Conservation (phyloP, 2,329 filamentous ascomycete species). For the Lachnellula willkommii region DNA sequence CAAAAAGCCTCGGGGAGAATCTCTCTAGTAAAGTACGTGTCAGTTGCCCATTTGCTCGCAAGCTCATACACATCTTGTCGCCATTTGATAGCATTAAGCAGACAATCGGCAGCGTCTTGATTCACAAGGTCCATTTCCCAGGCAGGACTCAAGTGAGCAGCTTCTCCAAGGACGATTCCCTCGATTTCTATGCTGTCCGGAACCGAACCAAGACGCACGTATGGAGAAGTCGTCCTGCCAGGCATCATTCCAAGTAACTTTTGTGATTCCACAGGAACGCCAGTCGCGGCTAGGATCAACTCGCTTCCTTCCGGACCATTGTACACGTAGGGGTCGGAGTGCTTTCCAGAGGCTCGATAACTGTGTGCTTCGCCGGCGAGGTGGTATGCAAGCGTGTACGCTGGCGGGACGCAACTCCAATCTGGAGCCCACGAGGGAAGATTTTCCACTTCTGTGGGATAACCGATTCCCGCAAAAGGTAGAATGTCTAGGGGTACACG, state of each 20-base stretch:
- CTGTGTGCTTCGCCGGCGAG: not conserved
- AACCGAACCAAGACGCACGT: not conserved
- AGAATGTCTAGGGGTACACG: not conserved
- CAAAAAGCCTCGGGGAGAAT: not conserved
- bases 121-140: not conserved
- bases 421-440: not conserved
- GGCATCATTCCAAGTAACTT: not conserved
- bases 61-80: not conserved
- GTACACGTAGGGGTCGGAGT: not conserved
- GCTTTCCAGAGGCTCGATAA: not conserved
- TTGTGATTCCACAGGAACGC: not conserved
- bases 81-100: not conserved
- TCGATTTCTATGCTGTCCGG: not conserved
- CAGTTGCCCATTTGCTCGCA: not conserved
- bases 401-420: not conserved
- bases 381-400: not conserved
- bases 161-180: not conserved
- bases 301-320: not conserved
- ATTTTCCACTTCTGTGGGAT: not conserved
- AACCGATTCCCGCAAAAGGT: not conserved
- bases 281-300: not conserved
- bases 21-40: not conserved
- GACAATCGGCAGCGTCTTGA: not conserved
- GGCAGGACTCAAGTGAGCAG: not conserved
- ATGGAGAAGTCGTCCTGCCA: not conserved